Percentiles rank a stretch among this genome's conserved stretches.
These are phyloP conservation scores for Grosmannia clavigera DNA, from an alignment of 2,329 filamentous ascomycete species.

Conservation along the genomic window DNA sequence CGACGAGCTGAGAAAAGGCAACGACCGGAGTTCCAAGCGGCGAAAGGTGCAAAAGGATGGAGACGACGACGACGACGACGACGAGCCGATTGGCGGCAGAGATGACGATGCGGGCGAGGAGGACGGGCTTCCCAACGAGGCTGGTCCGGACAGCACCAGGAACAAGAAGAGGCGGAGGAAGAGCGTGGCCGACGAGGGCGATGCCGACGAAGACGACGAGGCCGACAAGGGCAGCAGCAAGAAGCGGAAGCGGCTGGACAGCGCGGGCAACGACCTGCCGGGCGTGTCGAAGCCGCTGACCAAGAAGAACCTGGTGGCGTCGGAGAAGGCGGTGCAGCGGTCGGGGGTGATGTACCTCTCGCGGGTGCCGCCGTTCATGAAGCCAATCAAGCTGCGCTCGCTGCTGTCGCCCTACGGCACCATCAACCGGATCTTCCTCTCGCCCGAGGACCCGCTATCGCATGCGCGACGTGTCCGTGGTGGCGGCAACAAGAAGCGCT, in stretches of 20 bases:
- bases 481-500: constrained; percentile 73
- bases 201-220: background rate
- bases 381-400: constrained; percentile 62
- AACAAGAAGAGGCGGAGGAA: background rate
- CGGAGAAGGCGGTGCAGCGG: constrained; percentile 52
- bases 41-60: constrained; percentile 40
- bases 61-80: background rate
- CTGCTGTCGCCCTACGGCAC: constrained; percentile 64
- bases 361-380: constrained; percentile 80
- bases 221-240: background rate
- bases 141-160: background rate
- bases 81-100: background rate
- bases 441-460: constrained; percentile 57
- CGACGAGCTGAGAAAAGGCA: constrained; percentile 53
- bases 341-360: constrained; percentile 78
- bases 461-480: constrained; percentile 55
- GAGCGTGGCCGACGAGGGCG: background rate
- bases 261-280: constrained; percentile 23
- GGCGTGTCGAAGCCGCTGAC: constrained; percentile 40
- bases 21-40: constrained; percentile 42
- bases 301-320: constrained; percentile 55
- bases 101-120: background rate
- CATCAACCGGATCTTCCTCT: constrained; percentile 67
- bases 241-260: background rate
- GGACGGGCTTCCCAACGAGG: background rate